These are phyloP conservation scores for Xylaria telfairii DNA, from an alignment of 495 filamentous ascomycete species.

Conservation along the genomic window DNA sequence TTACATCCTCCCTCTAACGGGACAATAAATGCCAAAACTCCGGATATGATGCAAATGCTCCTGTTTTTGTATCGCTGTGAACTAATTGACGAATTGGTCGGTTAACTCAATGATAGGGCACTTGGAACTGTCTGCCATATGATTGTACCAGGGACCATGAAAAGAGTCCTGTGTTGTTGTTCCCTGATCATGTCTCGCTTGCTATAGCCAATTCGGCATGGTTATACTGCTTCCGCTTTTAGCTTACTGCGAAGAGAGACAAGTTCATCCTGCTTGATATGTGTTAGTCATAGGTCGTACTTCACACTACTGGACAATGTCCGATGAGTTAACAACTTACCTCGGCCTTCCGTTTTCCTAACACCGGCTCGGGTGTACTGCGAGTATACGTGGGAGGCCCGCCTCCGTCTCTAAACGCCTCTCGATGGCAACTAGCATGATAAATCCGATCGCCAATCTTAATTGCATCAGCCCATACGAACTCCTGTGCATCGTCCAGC, in stretches of 20 bases:
- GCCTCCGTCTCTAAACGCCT: conserved; percentile 73
- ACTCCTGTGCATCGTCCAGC: conserved; percentile 91
- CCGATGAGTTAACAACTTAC: conserved; percentile 47
- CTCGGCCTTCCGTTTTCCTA: conserved; percentile 82
- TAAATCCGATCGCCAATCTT: conserved; percentile 80
- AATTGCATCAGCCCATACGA: conserved; percentile 94
- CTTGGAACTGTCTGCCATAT: background rate
- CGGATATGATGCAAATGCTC: conserved; percentile 26
- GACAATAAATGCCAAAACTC: conserved; percentile 21
- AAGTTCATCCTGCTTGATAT: conserved; percentile 40
- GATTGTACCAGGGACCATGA: background rate
- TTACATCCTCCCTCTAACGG: conserved; percentile 13
- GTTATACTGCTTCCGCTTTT: conserved; percentile 32
- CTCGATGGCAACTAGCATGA: conserved; percentile 87
- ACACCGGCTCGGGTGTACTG: conserved; percentile 67
- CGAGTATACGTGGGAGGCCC: conserved; percentile 52
- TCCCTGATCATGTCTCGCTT: background rate
- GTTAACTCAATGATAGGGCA: background rate
- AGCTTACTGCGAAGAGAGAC: conserved; percentile 36
- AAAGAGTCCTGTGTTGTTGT: background rate
- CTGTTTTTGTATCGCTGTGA: conserved; percentile 12
- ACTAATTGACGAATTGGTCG: background rate
- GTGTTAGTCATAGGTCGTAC: conserved; percentile 31
- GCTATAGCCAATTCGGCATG: background rate
- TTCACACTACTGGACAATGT: background rate